Conservation (phyloP, 768 basidiomycete genomes). For the Mycena galericulata region DNA sequence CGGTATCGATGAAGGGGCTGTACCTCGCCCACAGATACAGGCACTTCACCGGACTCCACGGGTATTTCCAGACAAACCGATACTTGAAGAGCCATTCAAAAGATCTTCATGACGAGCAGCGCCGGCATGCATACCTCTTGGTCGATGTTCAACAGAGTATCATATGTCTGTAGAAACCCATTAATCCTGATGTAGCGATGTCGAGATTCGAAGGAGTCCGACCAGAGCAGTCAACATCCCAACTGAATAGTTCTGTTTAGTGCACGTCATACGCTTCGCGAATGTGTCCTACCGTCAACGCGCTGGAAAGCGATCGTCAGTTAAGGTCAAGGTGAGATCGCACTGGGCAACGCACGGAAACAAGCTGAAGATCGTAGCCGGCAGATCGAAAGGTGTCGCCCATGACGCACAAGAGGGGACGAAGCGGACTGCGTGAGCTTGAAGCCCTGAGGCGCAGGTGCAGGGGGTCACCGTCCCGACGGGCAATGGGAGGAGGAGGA, state of each 20-base stretch:
- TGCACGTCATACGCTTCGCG: background rate
- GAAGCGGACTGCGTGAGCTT: background rate
- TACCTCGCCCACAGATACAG: slow-evolving; percentile 23
- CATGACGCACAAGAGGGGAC: background rate
- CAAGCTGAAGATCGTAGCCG: slow-evolving; percentile 2
- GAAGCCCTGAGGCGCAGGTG: background rate
- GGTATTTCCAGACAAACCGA: slow-evolving; percentile 8
- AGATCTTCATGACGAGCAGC: background rate
- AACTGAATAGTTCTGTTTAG: slow-evolving; percentile 8
- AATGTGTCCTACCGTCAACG: background rate
- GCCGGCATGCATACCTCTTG: slow-evolving; percentile 8
- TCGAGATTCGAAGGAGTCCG: background rate
- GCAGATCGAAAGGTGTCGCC: background rate
- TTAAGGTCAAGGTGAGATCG: background rate
- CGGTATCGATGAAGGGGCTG: slow-evolving; percentile 22
- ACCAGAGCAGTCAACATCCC: slow-evolving; percentile 5
- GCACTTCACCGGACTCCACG: slow-evolving; percentile 6
- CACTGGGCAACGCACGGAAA: background rate
- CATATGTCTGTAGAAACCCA: slow-evolving; percentile 5
- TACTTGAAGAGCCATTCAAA: background rate
- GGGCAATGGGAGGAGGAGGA: background rate
- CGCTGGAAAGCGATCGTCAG: background rate
- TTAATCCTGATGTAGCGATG: background rate
- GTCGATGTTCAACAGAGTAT: slow-evolving; percentile 15
- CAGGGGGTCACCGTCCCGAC: background rate